Conservation (phyloP, 495 filamentous ascomycete species). For the Astrothelium macrocarpum region DNA sequence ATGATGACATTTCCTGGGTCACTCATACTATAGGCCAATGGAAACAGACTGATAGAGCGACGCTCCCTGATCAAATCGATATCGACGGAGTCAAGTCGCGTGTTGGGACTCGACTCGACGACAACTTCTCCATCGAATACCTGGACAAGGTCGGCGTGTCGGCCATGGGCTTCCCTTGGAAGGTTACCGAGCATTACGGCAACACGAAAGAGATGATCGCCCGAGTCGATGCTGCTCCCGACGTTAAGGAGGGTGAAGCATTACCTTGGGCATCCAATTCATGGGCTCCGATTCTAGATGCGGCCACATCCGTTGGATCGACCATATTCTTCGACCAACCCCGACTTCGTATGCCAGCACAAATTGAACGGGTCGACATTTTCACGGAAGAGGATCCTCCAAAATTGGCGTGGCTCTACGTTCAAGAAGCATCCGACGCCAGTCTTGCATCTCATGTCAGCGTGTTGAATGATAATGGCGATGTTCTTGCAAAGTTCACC, state of each 20-base stretch:
- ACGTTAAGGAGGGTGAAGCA: neutral
- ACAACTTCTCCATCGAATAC: conserved; percentile 35
- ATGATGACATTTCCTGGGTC: conserved; percentile 26
- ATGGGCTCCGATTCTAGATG: conserved; percentile 39
- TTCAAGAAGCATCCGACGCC: neutral
- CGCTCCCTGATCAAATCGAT: neutral
- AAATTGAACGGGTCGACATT: neutral
- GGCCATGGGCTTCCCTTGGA: conserved; percentile 40
- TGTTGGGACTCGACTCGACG: conserved; percentile 6
- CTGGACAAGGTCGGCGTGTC: conserved; percentile 35
- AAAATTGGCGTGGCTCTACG: neutral
- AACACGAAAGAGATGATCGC: conserved; percentile 38
- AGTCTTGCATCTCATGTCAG: neutral
- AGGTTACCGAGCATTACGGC: conserved; percentile 34
- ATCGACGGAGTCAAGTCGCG: neutral
- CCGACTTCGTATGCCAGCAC: conserved; percentile 35
- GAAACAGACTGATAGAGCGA: neutral
- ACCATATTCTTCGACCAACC: conserved; percentile 37
- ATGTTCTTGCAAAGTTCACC: neutral
- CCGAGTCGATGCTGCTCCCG: conserved; percentile 26
- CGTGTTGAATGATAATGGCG: neutral
- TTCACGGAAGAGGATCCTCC: neutral
- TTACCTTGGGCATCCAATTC: conserved; percentile 31
- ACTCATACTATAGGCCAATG: conserved; percentile 33
- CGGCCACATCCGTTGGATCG: conserved; percentile 40